Evolutionary conservation across 495 filamentous ascomycete species (phyloP).

Genomic region (Podospora pseudocomata): DNA sequence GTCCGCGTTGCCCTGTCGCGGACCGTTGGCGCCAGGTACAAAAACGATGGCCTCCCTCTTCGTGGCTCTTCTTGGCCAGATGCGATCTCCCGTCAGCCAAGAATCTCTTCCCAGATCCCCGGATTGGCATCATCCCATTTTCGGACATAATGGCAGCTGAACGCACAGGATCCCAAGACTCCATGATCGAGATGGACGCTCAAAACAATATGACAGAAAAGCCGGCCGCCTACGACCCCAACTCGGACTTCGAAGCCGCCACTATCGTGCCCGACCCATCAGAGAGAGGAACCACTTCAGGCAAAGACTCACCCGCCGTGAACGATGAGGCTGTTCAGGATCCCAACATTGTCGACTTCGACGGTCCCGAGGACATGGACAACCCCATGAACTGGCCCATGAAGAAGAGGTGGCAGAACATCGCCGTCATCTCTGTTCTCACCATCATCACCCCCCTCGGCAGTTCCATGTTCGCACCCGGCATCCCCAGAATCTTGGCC

Average conservation of each 20-base stretch:
- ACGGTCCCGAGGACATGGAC: conserved; percentile 54
- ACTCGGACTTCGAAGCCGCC: conserved; percentile 28
- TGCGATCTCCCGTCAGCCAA: neutral
- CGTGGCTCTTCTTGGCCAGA: neutral
- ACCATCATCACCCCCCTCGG: conserved; percentile 40
- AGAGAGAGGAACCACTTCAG: conserved; percentile 6
- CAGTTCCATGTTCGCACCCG: conserved; percentile 58
- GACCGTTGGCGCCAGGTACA: neutral
- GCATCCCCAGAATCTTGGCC: conserved; percentile 45
- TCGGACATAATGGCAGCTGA: neutral
- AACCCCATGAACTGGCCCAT: conserved; percentile 62
- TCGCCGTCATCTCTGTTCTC: conserved; percentile 49
- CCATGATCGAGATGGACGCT: conserved; percentile 5
- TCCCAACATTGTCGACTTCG: conserved; percentile 43
- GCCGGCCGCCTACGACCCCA: conserved; percentile 12
- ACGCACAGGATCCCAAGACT: conserved; percentile 2
- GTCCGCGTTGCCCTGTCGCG: neutral
- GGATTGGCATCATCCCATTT: neutral
- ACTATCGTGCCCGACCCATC: conserved; percentile 24
- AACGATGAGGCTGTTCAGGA: conserved; percentile 20
- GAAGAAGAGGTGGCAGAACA: conserved; percentile 62
- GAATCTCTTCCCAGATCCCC: conserved; percentile 1
- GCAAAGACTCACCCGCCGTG: neutral
- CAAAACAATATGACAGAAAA: conserved; percentile 20
- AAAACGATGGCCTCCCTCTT: neutral